phyloP scores from a whole-genome alignment of 495 filamentous ascomycete genomes.

The Penicillium canariense region DNA sequence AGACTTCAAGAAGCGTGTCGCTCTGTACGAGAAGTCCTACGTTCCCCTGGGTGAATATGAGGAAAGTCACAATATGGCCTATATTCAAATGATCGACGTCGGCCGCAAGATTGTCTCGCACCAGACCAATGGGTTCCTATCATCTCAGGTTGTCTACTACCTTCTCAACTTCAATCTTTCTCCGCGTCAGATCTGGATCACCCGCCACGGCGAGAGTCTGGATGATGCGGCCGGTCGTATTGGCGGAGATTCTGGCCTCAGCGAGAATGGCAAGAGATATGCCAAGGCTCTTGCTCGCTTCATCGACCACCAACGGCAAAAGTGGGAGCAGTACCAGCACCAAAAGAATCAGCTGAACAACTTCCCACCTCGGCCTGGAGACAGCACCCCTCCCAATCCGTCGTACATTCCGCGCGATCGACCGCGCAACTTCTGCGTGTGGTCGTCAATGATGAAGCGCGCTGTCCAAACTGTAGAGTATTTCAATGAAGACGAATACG shows the following conservation, averaged over 20 bases:
- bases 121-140: slow-evolving; percentile 86
- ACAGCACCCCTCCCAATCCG: slow-evolving; percentile 92
- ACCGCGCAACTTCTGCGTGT: slow-evolving; percentile 93
- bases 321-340: slow-evolving; percentile 75
- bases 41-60: slow-evolving; percentile 89
- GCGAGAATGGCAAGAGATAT: slow-evolving; percentile 69
- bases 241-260: slow-evolving; percentile 81
- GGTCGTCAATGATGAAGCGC: slow-evolving; percentile 94
- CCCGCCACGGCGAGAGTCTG: slow-evolving; percentile 79
- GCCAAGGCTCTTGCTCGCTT: slow-evolving; percentile 71
- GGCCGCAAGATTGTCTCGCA: slow-evolving; percentile 90
- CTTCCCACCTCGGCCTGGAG: slow-evolving; percentile 82
- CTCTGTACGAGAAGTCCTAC: slow-evolving; percentile 89
- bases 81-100: slow-evolving; percentile 96
- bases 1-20: slow-evolving; percentile 93
- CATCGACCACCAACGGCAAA: slow-evolving; percentile 67
- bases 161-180: slow-evolving; percentile 94
- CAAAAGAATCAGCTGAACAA: slow-evolving; percentile 65
- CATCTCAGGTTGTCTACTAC: slow-evolving; percentile 87
- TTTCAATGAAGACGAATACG: slow-evolving; percentile 96
- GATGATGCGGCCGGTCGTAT: slow-evolving; percentile 81
- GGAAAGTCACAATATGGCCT: slow-evolving; percentile 83
- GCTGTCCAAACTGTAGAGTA: slow-evolving; percentile 78
- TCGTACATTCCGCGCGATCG: slow-evolving; percentile 58
- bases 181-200: slow-evolving; percentile 96